Evolutionary conservation across 495 filamentous ascomycete species (phyloP).

Genomic region (Copromyces sp.): DNA sequence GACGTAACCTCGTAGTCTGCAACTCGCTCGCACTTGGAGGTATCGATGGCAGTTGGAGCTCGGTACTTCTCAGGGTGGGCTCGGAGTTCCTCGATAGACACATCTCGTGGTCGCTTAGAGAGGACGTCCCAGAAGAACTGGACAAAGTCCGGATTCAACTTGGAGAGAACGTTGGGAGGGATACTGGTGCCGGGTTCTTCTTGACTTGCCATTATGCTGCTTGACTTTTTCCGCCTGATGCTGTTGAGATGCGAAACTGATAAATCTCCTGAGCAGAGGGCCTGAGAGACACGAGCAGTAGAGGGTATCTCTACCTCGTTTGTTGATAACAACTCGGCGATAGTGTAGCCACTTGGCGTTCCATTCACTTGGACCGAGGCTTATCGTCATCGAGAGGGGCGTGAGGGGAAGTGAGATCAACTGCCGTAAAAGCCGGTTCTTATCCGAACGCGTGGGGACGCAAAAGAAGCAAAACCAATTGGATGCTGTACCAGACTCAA

Average conservation of each 20-base stretch:
- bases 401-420: not conserved
- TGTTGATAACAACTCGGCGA: not conserved
- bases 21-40: slow-evolving; percentile 26
- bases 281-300: not conserved
- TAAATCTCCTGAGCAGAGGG: not conserved
- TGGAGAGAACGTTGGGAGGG: slow-evolving; percentile 12
- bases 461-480: not conserved
- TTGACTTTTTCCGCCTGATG: not conserved
- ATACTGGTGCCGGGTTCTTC: not conserved
- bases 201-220: not conserved
- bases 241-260: not conserved
- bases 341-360: not conserved
- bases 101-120: slow-evolving; percentile 21
- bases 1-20: slow-evolving; percentile 27
- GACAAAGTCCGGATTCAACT: slow-evolving; percentile 19
- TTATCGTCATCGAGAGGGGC: not conserved
- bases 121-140: slow-evolving; percentile 9
- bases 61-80: slow-evolving; percentile 28
- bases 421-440: not conserved
- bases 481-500: not conserved
- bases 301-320: not conserved
- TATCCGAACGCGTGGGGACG: not conserved
- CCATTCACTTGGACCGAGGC: not conserved
- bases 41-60: slow-evolving; percentile 25
- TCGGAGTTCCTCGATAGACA: slow-evolving; percentile 34